Percentiles rank a stretch among this genome's conserved stretches.
Evolutionary conservation across 805 yeast species (phyloP).

Genomic region (Yarrowia divulgata): DNA sequence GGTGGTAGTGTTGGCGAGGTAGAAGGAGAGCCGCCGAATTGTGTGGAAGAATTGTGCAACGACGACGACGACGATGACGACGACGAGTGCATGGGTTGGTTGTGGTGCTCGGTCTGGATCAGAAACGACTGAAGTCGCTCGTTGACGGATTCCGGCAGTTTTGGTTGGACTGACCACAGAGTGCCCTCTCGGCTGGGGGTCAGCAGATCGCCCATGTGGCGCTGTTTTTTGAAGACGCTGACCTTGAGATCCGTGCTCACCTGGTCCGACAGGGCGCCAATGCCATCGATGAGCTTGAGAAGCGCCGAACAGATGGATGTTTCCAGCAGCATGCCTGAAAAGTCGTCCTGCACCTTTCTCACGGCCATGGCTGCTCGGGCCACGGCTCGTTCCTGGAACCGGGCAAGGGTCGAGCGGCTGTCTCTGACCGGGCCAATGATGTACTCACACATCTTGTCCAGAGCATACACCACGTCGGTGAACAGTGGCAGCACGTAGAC

Average conservation of each 20-base stretch:
- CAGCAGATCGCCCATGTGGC: slow-evolving; percentile 53
- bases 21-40: slow-evolving; percentile 44
- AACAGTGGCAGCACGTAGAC: slow-evolving; percentile 63
- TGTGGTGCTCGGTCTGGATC: slow-evolving; percentile 17
- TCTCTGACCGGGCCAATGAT: slow-evolving; percentile 47
- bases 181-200: slow-evolving; percentile 45
- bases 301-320: slow-evolving; percentile 65
- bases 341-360: slow-evolving; percentile 62
- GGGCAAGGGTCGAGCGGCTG: slow-evolving; percentile 37
- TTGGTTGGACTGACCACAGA: slow-evolving; percentile 45
- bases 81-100: slow-evolving; percentile 28
- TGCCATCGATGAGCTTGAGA: slow-evolving; percentile 59
- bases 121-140: slow-evolving; percentile 44
- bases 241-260: slow-evolving; percentile 62
- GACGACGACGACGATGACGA: slow-evolving; percentile 27
- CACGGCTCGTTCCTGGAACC: slow-evolving; percentile 52
- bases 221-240: slow-evolving; percentile 60
- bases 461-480: slow-evolving; percentile 56
- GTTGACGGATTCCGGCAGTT: slow-evolving; percentile 42
- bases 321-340: slow-evolving; percentile 74
- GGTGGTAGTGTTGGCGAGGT: slow-evolving; percentile 49
- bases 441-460: slow-evolving; percentile 57
- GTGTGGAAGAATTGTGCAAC: slow-evolving; percentile 40
- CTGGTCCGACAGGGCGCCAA: slow-evolving; percentile 59
- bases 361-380: slow-evolving; percentile 63